phyloP scores from a whole-genome alignment of 768 basidiomycete species.

The Boletus patriciae region DNA sequence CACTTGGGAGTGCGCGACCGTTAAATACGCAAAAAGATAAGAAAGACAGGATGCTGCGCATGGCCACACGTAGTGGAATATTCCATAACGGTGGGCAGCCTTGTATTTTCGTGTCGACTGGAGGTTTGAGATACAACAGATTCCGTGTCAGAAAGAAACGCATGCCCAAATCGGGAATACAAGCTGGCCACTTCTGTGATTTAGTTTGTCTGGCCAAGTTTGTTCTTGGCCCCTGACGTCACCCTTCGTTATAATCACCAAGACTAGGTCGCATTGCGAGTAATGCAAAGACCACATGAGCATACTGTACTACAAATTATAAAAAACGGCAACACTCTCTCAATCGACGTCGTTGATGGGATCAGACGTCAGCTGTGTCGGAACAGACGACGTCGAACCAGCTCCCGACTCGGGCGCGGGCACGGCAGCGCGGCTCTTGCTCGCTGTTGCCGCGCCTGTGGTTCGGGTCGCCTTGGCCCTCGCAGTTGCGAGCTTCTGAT shows the following conservation, averaged over 20 bases:
- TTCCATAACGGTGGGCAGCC: neutral
- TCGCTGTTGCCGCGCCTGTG: neutral
- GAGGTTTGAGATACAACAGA: neutral
- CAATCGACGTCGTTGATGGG: conserved; percentile 37
- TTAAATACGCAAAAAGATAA: too few relatives aligned
- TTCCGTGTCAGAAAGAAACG: too few relatives aligned
- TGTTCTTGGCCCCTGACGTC: neutral
- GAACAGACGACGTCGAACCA: conserved; percentile 14
- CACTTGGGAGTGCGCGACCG: neutral
- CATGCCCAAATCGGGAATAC: too few relatives aligned
- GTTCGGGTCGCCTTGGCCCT: conserved; percentile 19
- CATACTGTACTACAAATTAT: conserved; percentile 1
- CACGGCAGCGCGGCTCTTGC: neutral
- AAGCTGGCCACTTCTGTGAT: too few relatives aligned
- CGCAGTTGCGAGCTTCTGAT: conserved; percentile 34
- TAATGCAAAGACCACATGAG: conserved; percentile 15
- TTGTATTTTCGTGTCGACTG: conserved; percentile 15
- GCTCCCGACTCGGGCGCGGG: conserved; percentile 11
- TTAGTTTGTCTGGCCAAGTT: conserved; percentile 3
- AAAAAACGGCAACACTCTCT: neutral
- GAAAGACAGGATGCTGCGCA: too few relatives aligned
- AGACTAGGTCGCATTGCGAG: neutral
- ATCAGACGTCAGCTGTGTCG: neutral
- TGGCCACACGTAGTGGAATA: too few relatives aligned
- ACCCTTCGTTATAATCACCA: conserved; percentile 12